Evolutionary conservation across 1,139 yeast genomes (phyloP).

Genomic region (Saccharomyces uvarum): DNA sequence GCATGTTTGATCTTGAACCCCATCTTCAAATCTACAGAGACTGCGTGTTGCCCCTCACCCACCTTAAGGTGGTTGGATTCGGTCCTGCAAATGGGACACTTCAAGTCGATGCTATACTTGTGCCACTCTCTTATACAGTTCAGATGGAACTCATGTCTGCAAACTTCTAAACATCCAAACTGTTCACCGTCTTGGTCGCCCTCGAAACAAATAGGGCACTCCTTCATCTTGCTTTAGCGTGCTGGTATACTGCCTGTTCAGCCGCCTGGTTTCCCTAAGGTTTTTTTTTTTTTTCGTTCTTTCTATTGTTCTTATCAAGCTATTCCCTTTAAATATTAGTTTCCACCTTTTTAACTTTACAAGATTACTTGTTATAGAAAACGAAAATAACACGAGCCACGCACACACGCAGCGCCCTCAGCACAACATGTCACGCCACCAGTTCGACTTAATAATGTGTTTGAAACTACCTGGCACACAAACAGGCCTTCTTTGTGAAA

Average conservation of each 20-base stretch:
- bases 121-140: slow-evolving; percentile 30
- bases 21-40: slow-evolving; percentile 10
- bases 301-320: not conserved
- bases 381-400: not conserved
- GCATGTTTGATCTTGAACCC: slow-evolving; percentile 14
- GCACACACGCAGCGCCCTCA: not conserved
- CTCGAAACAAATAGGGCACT: slow-evolving; percentile 26
- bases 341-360: not conserved
- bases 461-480: slow-evolving; percentile 76
- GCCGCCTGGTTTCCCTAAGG: too few species aligned
- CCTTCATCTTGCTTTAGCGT: slow-evolving; percentile 27
- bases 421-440: slow-evolving; percentile 73
- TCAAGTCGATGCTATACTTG: slow-evolving; percentile 17
- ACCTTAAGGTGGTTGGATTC: slow-evolving; percentile 12
- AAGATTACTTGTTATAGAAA: not conserved
- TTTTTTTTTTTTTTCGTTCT: not conserved
- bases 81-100: slow-evolving; percentile 28
- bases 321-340: not conserved
- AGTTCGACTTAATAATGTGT: slow-evolving; percentile 78
- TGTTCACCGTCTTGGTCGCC: slow-evolving; percentile 18
- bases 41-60: slow-evolving; percentile 2
- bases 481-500: slow-evolving; percentile 66
- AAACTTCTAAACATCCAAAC: slow-evolving; percentile 20
- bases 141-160: slow-evolving; percentile 25
- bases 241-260: not conserved